Conservation (phyloP, 805 yeast species). For the Candida germanica region DNA sequence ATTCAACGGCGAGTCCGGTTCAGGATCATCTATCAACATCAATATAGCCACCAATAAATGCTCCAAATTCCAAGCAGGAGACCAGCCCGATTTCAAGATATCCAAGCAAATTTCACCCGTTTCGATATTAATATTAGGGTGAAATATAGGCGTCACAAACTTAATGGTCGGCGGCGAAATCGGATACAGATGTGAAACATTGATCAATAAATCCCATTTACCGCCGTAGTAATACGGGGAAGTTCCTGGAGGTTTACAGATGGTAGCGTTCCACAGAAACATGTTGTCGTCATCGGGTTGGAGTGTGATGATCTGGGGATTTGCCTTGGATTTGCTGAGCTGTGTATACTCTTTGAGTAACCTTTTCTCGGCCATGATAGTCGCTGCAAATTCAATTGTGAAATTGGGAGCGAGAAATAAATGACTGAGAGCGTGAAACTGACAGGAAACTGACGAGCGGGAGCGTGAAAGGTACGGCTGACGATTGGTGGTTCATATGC, state of each 20-base stretch:
- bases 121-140: conserved; percentile 37
- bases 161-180: conserved; percentile 52
- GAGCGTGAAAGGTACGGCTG: no score
- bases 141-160: conserved; percentile 44
- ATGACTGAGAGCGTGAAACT: no score
- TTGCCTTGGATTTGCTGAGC: conserved; percentile 27
- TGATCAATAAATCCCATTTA: conserved; percentile 48
- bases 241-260: conserved; percentile 44
- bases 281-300: conserved; percentile 39
- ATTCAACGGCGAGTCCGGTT: conserved; percentile 69
- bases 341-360: conserved; percentile 37
- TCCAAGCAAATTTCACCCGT: conserved; percentile 74
- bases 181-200: conserved; percentile 52
- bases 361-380: conserved; percentile 45
- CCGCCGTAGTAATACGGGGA: conserved; percentile 52
- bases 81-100: conserved; percentile 59
- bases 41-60: conserved; percentile 56
- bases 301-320: no score
- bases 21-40: conserved; percentile 59
- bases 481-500: no score
- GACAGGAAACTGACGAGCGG: no score
- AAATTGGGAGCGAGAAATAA: no score
- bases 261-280: conserved; percentile 48
- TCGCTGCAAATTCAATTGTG: no score
- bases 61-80: conserved; percentile 70